Percentiles rank a stretch among this genome's conserved stretches.
These are phyloP conservation scores for Starmerella ratchasimensis DNA, from an alignment of 805 yeast species.

Conservation along the genomic window DNA sequence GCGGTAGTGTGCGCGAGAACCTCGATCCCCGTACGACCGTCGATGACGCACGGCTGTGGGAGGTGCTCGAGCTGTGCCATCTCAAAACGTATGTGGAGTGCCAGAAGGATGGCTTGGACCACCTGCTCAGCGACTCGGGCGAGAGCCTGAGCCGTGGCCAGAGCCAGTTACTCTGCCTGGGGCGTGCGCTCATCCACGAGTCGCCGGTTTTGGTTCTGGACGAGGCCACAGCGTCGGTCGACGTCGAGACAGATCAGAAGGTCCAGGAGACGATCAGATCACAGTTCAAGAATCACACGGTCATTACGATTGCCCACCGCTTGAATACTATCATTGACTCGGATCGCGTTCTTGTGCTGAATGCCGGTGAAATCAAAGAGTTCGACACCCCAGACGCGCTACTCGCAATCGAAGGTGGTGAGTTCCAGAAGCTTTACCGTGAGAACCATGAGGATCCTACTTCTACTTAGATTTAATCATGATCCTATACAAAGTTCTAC, in stretches of 20 bases:
- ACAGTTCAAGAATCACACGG: slow-evolving; percentile 54
- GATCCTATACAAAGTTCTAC: no score
- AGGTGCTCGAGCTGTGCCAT: slow-evolving; percentile 45
- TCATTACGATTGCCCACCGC: slow-evolving; percentile 71
- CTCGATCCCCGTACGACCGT: slow-evolving; percentile 50
- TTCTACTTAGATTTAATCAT: no score
- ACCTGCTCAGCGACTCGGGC: slow-evolving; percentile 53
- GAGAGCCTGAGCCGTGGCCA: slow-evolving; percentile 69
- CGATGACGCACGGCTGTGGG: slow-evolving; percentile 44
- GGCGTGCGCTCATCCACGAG: slow-evolving; percentile 54
- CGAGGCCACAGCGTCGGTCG: slow-evolving; percentile 55
- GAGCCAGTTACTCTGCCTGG: slow-evolving; percentile 62
- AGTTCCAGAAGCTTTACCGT: no score
- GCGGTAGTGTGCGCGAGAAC: slow-evolving; percentile 50
- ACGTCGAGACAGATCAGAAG: slow-evolving; percentile 60
- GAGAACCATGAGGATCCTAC: no score
- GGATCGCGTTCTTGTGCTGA: slow-evolving; percentile 49
- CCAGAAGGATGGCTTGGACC: slow-evolving; percentile 35
- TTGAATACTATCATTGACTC: slow-evolving; percentile 51
- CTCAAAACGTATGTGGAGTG: slow-evolving; percentile 28
- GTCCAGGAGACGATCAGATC: slow-evolving; percentile 52
- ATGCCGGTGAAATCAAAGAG: slow-evolving; percentile 38
- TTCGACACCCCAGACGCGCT: slow-evolving; percentile 43
- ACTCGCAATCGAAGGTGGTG: no score
- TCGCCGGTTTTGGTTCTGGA: slow-evolving; percentile 57